Evolutionary conservation across 768 basidiomycete species (phyloP), one percentile per base, ranked within the genome.

Genomic region (Macrolepiota dolichaula): DNA sequence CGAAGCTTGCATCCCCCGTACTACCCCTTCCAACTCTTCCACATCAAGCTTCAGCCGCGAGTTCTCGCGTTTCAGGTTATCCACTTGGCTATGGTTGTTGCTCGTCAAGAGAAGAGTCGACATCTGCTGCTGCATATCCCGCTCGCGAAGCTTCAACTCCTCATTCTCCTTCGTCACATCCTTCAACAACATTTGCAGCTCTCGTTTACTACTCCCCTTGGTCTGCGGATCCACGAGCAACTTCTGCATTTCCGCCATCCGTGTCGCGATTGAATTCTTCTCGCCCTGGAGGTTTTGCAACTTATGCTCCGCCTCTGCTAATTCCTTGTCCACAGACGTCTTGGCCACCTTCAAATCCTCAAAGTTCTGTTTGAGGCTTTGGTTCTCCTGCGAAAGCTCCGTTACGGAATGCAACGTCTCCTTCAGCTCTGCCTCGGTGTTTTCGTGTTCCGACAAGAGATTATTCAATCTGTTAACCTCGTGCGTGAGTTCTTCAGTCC

Each of bases 81-180:
- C 77, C 37, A 65, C 55, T 46, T 64, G 66, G 11, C 69, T 69
- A 40, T 75, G 72, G 7, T 69, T 73, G 27, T 65, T 66, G 19
- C 67, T 70, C 17, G 75, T 70, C 13, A 78, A 62, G 1, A 78
- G 65, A 11, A 76, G 59, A 40, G 70, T 71, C 51, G 76, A 71
- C 66, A 77, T 76, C 2, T 74, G 73, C 36, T 67, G 64, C 32
- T 77, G 67, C 72, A 74, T 75, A 46, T 75, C 66, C 47, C 78
- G 70, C 24, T 75, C 62, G 35, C 74, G 68, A 3, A 59, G 60
- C 62, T 78, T 78, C 44, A 78, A 67, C 2, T 38, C 56, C 55
- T 79, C 75, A 55, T 79, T 79, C 67, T 79, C 77, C 55, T 70
- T 69, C 10, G 78, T 78, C 22, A 77, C 71, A 55, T 78, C 76